These are phyloP conservation scores for Neobulgaria alba DNA, from an alignment of 2,329 filamentous ascomycete genomes.

Conservation along the genomic window DNA sequence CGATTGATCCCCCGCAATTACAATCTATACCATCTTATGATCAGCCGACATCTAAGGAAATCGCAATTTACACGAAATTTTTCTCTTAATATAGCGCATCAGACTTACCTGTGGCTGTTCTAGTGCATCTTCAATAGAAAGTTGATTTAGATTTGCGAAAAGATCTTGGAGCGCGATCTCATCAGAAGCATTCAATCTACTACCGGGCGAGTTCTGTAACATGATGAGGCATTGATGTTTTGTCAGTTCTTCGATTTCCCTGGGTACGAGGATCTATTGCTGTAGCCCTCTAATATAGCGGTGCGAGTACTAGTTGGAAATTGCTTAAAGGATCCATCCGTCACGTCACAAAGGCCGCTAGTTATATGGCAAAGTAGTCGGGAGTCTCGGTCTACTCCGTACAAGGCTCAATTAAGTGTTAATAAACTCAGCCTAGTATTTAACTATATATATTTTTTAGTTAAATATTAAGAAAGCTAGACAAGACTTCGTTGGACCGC, in stretches of 20 bases:
- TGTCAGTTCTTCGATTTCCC: background rate
- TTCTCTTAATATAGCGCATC: background rate
- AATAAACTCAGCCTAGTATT: background rate
- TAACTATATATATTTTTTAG: background rate
- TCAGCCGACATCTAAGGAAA: background rate
- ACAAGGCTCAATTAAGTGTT: background rate
- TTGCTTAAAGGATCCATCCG: background rate
- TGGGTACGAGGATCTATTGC: background rate
- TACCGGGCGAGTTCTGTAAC: background rate
- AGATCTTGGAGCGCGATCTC: background rate
- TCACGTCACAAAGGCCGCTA: background rate
- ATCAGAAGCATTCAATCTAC: background rate
- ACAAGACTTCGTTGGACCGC: background rate
- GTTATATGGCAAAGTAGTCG: background rate
- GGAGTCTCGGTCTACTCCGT: background rate
- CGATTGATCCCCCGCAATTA: background rate
- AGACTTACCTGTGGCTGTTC: background rate
- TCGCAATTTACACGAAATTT: background rate
- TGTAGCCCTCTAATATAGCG: background rate
- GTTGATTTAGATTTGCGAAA: background rate
- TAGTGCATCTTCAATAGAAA: background rate
- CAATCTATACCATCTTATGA: background rate
- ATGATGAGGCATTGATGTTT: too few relatives aligned
- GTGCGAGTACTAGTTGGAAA: background rate
- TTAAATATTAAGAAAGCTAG: background rate